Percentiles rank a stretch among this genome's conserved stretches.
phyloP scores from a whole-genome alignment of 1,284 basidiomycete genomes.

The Limonomyces culmigenus region DNA sequence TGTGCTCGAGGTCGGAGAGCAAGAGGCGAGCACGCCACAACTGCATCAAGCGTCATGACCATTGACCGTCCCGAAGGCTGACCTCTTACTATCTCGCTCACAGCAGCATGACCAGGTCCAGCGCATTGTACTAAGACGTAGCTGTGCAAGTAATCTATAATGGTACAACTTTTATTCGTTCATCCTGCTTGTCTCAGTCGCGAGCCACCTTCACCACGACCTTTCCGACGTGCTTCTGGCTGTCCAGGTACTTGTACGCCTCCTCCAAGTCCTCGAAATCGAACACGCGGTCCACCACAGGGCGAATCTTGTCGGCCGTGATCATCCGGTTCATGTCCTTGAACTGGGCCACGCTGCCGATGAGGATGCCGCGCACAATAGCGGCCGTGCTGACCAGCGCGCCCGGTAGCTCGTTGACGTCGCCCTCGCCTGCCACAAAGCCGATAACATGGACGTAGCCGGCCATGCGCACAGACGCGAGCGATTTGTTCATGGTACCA shows the following conservation, averaged over 20 bases:
- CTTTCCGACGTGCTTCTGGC: slow-evolving; percentile 15
- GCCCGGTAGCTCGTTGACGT: slow-evolving; percentile 3
- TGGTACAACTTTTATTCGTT: too few species aligned
- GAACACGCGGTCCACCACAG: slow-evolving; percentile 20
- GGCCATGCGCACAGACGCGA: slow-evolving; percentile 5
- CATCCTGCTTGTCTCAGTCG: too few species aligned
- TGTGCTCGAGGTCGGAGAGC: too few species aligned
- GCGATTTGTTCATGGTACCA: slow-evolving; percentile 7
- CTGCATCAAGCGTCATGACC: too few species aligned
- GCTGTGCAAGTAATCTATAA: too few species aligned
- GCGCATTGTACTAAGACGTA: too few species aligned
- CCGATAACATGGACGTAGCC: slow-evolving; percentile 11
- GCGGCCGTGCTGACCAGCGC: slow-evolving; percentile 3
- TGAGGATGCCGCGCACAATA: slow-evolving; percentile 9
- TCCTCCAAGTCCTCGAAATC: slow-evolving; percentile 17
- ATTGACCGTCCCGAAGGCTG: too few species aligned
- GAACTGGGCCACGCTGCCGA: slow-evolving; percentile 11
- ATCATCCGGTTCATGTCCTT: slow-evolving; percentile 17
- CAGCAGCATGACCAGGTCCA: too few species aligned
- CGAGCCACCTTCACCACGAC: slow-evolving; percentile 12
- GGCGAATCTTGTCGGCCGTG: slow-evolving; percentile 13
- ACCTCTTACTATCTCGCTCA: too few species aligned
- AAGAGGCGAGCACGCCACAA: too few species aligned
- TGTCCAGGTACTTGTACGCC: slow-evolving; percentile 16
- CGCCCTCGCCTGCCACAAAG: slow-evolving; percentile 1